Base-by-base conservation (phyloP, 108 stramenopile species). In the Parmales sp. region DNA sequence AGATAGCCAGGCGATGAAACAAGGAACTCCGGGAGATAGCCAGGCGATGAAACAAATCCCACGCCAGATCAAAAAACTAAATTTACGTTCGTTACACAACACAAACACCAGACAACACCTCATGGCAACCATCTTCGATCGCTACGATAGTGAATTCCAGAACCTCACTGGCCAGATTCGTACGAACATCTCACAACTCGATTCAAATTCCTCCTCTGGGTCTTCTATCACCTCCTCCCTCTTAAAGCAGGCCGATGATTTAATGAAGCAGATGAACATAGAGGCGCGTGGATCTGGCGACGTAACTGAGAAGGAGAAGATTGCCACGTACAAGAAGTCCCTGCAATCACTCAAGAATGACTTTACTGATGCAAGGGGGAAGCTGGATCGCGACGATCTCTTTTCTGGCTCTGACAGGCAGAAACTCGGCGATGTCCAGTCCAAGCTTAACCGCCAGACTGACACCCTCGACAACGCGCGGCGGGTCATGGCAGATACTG, bases 221-320 rank as follows among this genome's bases (percentile, higher is more conserved):
- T 36, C 50, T 31, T 9, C 22, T 3, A 0, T 81, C 63, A 82
- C 88, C 36, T 71, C 78, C 22, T 82, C 74, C 63, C 72, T 94
- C 45, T 28, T 97, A 38, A 69, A 71, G 18, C 93, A 97, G 78
- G 90, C 91, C 68, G 90, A 89, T 39, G 93, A 94, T 66, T 71
- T 94, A 37, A 69, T 97, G 49, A 93, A 97, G 71, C 94, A 95
- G 80, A 97, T 97, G 96, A 87, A 88, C 18, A 66, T 97, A 50
- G 96, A 97, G 65, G 92, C 90, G 4, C 75, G 94, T 28, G 83
- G 90, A 43, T 80, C 80, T 11, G 81, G 80, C 22, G 86, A 91
- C 64, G 39, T 86, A 8, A 16, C 64, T 0, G 29, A 78, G 31
- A 90, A 93, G 74, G 76, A 87, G 18, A 89, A 93, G 38, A 16